These are phyloP conservation scores for Mucor irregularis DNA, from an alignment of 371 early-diverging fungal species.

Conservation along the genomic window DNA sequence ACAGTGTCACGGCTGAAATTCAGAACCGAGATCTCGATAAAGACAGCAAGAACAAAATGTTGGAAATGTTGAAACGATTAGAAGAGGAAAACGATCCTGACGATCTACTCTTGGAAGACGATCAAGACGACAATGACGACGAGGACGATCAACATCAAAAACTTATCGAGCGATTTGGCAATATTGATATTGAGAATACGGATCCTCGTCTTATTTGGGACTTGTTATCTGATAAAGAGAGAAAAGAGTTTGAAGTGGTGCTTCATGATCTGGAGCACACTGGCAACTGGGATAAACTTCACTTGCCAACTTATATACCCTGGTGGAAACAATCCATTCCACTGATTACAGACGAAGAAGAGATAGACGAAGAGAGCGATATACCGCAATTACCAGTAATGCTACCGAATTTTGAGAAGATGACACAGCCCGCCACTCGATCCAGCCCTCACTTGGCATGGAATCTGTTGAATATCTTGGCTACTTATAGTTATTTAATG, in stretches of 20 bases:
- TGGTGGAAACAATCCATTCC: constrained; percentile 34
- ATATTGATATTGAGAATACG: constrained; percentile 54
- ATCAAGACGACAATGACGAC: constrained; percentile 14
- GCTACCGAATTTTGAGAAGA: constrained; percentile 20
- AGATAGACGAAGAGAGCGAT: neutral
- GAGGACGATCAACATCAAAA: constrained; percentile 42
- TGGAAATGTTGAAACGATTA: constrained; percentile 53
- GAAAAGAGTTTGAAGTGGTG: constrained; percentile 49
- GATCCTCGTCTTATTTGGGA: constrained; percentile 54
- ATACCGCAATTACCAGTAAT: constrained; percentile 1
- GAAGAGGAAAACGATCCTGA: constrained; percentile 43
- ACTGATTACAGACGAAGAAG: constrained; percentile 13
- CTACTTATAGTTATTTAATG: constrained; percentile 41
- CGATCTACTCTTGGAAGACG: constrained; percentile 18
- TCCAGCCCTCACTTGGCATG: constrained; percentile 24
- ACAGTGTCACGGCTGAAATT: constrained; percentile 62
- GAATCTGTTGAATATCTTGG: constrained; percentile 29
- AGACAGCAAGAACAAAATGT: constrained; percentile 53
- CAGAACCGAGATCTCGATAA: constrained; percentile 41
- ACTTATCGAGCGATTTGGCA: constrained; percentile 46
- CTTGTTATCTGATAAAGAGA: constrained; percentile 54
- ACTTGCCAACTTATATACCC: constrained; percentile 31
- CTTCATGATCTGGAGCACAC: neutral
- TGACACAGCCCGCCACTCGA: constrained; percentile 16
- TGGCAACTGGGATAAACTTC: constrained; percentile 8